Percentiles rank a stretch among this genome's conserved stretches.
phyloP scores from a whole-genome alignment of 257 asterid genomes.

The Anisodus tanguticus region DNA sequence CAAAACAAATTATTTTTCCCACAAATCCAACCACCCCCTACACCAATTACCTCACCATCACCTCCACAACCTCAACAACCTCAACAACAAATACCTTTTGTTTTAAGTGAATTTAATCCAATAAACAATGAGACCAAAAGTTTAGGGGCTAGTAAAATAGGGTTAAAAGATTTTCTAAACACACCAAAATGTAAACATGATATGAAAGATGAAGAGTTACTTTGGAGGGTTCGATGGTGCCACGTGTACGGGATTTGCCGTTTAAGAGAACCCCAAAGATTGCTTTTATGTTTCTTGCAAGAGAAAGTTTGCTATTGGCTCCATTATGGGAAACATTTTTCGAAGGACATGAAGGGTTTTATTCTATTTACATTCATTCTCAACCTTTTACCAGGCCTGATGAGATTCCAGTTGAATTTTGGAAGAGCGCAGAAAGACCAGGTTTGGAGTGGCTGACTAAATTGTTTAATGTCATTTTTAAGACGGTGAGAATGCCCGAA shows the following conservation, averaged over 20 bases:
- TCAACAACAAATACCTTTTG: not conserved
- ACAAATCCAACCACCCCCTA: conserved; percentile 17
- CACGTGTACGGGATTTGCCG: conserved; percentile 43
- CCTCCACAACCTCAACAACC: conserved; percentile 1
- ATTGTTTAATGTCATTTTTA: too few relatives aligned
- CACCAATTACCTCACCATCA: not conserved
- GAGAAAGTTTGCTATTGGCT: conserved; percentile 64
- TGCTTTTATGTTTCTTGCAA: conserved; percentile 77
- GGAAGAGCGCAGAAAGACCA: too few relatives aligned
- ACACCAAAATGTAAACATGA: conserved; percentile 46
- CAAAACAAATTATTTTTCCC: not conserved
- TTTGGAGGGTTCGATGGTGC: conserved; percentile 77
- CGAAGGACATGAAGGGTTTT: conserved; percentile 56
- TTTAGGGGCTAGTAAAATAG: conserved; percentile 6
- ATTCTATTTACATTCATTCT: conserved; percentile 66
- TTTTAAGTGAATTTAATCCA: too few relatives aligned
- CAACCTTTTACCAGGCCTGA: conserved; percentile 38
- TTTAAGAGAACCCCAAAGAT: conserved; percentile 57
- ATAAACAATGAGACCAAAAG: not conserved
- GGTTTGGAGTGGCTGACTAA: too few relatives aligned
- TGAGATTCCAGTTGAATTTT: too few relatives aligned
- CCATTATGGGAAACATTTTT: conserved; percentile 83
- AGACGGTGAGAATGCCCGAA: too few relatives aligned
- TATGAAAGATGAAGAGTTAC: conserved; percentile 67
- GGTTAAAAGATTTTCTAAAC: conserved; percentile 42